Evolutionary conservation across 441 rosid genomes (phyloP).

Genomic region (Croton setiger): DNA sequence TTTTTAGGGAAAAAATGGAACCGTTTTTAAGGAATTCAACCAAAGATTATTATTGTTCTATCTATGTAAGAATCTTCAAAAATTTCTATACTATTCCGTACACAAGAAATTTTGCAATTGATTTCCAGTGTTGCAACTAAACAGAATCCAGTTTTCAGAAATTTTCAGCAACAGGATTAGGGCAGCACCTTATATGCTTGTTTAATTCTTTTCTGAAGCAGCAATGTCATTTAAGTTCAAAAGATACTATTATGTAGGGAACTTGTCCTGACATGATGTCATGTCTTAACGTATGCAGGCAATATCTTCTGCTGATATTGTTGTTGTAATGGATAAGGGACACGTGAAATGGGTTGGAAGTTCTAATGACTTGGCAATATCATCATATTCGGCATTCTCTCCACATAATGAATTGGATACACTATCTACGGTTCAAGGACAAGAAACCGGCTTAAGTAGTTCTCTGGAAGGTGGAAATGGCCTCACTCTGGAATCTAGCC

Average conservation of each 20-base stretch:
- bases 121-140: too few species aligned
- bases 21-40: not conserved
- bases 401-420: constrained; percentile 48
- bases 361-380: constrained; percentile 53
- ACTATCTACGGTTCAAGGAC: constrained; percentile 26
- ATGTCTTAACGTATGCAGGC: constrained; percentile 48
- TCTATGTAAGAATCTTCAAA: too few species aligned
- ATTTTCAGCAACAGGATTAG: too few species aligned
- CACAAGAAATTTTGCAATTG: too few species aligned
- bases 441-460: constrained; percentile 25
- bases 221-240: too few species aligned
- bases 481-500: constrained; percentile 23
- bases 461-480: constrained; percentile 31
- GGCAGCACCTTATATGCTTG: too few species aligned
- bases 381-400: constrained; percentile 45
- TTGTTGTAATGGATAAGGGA: constrained; percentile 87
- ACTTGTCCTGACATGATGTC: too few species aligned
- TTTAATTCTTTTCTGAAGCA: too few species aligned
- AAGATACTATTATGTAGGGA: too few species aligned
- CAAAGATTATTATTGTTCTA: too few species aligned
- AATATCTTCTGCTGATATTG: constrained; percentile 72
- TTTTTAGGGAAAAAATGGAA: not conserved
- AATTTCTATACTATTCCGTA: too few species aligned
- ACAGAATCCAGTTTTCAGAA: too few species aligned
- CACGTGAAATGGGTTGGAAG: constrained; percentile 73